Conservation (phyloP, 2,329 filamentous ascomycete genomes). For the Sporothrix mexicana region DNA sequence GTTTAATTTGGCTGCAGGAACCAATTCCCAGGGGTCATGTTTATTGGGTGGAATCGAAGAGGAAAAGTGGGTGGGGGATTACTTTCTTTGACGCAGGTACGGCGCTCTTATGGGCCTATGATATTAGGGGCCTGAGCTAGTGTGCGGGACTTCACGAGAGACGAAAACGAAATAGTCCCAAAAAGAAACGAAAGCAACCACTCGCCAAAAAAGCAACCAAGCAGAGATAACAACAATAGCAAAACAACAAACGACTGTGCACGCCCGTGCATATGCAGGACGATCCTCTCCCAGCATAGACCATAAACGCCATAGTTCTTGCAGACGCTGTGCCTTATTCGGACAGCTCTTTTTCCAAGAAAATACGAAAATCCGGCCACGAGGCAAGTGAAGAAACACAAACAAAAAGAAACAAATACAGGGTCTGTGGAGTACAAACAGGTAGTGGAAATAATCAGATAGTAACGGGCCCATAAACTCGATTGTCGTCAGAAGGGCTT, state of each 20-base stretch:
- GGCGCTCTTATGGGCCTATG: not conserved
- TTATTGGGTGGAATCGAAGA: slow-evolving; percentile 29
- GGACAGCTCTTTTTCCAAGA: not conserved
- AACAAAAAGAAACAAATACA: not conserved
- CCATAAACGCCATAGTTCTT: not conserved
- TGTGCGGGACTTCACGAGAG: not conserved
- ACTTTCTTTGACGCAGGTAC: slow-evolving; percentile 23
- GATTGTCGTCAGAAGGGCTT: not conserved
- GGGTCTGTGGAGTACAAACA: not conserved
- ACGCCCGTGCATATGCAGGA: slow-evolving; percentile 23
- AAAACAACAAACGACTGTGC: slow-evolving; percentile 23
- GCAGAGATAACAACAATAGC: not conserved
- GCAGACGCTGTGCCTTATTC: not conserved
- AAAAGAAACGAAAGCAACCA: not conserved
- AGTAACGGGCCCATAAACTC: not conserved
- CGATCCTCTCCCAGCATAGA: not conserved
- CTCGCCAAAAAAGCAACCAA: slow-evolving; percentile 9
- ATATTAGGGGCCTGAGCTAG: not conserved
- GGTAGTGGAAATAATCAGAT: slow-evolving; percentile 6
- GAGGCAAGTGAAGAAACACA: not conserved
- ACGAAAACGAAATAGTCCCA: too few species aligned
- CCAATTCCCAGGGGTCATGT: not conserved
- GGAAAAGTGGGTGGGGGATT: not conserved
- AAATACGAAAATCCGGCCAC: not conserved
- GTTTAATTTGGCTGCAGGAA: slow-evolving; percentile 26